phyloP scores from a whole-genome alignment of 371 early-diverging fungal genomes.

The Apophysomyces sp. region DNA sequence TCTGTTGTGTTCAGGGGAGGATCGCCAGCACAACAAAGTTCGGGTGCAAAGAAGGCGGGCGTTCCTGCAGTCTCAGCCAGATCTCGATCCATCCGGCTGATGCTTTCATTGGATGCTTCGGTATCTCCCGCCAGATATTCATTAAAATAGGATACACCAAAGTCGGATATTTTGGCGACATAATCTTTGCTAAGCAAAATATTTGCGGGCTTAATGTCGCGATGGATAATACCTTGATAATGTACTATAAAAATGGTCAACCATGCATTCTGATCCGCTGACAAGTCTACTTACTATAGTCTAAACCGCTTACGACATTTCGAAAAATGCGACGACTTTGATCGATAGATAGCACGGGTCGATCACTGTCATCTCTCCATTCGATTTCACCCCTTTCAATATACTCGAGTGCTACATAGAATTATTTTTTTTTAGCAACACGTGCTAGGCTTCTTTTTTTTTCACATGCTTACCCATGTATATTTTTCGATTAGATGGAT shows the following conservation, averaged over 20 bases:
- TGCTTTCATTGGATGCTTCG: not conserved
- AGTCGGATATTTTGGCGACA: slow-evolving; percentile 89
- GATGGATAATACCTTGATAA: slow-evolving; percentile 87
- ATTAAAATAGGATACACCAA: slow-evolving; percentile 85
- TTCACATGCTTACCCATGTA: slow-evolving; percentile 63
- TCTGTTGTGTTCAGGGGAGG: slow-evolving; percentile 11
- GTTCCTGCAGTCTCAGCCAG: slow-evolving; percentile 92
- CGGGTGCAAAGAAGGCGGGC: slow-evolving; percentile 97
- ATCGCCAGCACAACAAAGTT: slow-evolving; percentile 79
- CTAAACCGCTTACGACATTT: slow-evolving; percentile 85
- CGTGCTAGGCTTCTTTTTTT: not conserved
- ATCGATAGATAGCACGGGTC: slow-evolving; percentile 60
- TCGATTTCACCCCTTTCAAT: slow-evolving; percentile 87
- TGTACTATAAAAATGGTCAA: slow-evolving; percentile 52
- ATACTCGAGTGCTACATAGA: slow-evolving; percentile 71
- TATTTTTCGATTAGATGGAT: slow-evolving; percentile 82
- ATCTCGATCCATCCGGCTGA: slow-evolving; percentile 64
- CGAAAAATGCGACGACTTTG: slow-evolving; percentile 76
- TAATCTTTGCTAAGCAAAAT: slow-evolving; percentile 67
- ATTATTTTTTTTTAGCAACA: not conserved
- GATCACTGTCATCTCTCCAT: slow-evolving; percentile 72
- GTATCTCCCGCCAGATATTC: slow-evolving; percentile 30
- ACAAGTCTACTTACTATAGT: slow-evolving; percentile 65
- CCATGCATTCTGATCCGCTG: not conserved
- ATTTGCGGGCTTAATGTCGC: slow-evolving; percentile 95